Conservation (phyloP, 306 rosid species). For the Rubus parviflorus region DNA sequence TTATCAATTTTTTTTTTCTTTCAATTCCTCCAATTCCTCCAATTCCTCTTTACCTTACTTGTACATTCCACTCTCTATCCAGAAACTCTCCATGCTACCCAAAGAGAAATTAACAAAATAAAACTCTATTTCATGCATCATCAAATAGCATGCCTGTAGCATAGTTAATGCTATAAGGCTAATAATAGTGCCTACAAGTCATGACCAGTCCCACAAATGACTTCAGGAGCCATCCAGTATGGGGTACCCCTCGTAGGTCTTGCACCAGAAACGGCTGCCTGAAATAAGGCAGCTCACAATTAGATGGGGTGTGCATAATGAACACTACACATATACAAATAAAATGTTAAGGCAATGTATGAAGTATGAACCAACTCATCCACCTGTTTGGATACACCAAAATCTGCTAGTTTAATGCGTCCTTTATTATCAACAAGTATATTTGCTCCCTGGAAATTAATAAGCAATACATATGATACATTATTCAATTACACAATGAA, state of each 20-base stretch:
- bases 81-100: neutral
- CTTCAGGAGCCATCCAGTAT: conserved; percentile 99
- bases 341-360: conserved; percentile 16
- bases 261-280: conserved; percentile 96
- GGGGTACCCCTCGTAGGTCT: conserved; percentile 99
- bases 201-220: conserved; percentile 96
- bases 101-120: neutral
- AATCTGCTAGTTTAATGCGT: conserved; percentile 96
- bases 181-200: conserved; percentile 74
- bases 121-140: neutral
- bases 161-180: conserved; percentile 19
- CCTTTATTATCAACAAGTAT: conserved; percentile 98
- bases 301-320: conserved; percentile 13
- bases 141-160: neutral
- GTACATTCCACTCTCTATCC: neutral
- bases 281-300: conserved; percentile 32
- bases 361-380: conserved; percentile 81
- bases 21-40: neutral
- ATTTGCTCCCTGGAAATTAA: conserved; percentile 84
- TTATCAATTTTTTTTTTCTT: neutral
- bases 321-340: conserved; percentile 5
- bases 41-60: neutral
- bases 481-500: neutral
- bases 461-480: conserved; percentile 16
- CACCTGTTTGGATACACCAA: conserved; percentile 97